These are phyloP conservation scores for Cladosporium oxysporum DNA, from an alignment of 2,329 filamentous ascomycete genomes.

Conservation along the genomic window DNA sequence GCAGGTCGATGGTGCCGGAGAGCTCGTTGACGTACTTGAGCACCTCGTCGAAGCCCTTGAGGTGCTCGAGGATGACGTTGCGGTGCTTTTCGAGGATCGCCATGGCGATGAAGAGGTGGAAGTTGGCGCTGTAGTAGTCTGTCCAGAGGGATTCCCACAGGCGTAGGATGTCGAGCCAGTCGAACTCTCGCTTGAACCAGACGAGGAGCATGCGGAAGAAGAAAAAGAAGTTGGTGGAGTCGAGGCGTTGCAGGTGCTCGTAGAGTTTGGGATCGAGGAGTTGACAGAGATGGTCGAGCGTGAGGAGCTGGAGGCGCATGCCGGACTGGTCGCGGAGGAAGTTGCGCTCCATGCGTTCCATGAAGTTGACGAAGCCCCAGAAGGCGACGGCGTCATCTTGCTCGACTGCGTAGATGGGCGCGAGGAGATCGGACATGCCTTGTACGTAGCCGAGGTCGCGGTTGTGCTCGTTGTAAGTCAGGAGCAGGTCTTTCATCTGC, in stretches of 20 bases:
- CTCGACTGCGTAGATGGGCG: conserved; percentile 93
- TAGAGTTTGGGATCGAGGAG: conserved; percentile 97
- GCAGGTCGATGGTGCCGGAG: conserved; percentile 86
- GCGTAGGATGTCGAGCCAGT: conserved; percentile 80
- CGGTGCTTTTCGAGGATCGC: conserved; percentile 94
- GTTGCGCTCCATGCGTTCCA: conserved; percentile 97
- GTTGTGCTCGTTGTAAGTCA: conserved; percentile 99
- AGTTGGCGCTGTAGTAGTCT: conserved; percentile 82
- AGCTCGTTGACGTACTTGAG: conserved; percentile 98
- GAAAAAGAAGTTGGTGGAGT: conserved; percentile 99
- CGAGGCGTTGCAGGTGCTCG: conserved; percentile 81
- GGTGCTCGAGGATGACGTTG: conserved; percentile 93
- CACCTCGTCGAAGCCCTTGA: conserved; percentile 94
- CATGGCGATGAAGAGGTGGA: conserved; percentile 91
- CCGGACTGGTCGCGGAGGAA: conserved; percentile 94
- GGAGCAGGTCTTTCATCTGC: conserved; percentile 98
- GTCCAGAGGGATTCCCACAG: conserved; percentile 96
- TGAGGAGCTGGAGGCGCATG: conserved; percentile 88
- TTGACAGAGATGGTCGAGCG: conserved; percentile 91
- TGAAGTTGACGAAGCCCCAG: conserved; percentile 94
- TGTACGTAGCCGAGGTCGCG: conserved; percentile 94
- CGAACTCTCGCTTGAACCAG: conserved; percentile 98
- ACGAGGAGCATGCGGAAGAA: conserved; percentile 99
- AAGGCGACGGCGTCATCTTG: conserved; percentile 97
- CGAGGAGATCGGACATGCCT: conserved; percentile 95